These are phyloP conservation scores for Terfezia claveryi DNA, from an alignment of 495 filamentous ascomycete genomes.

Conservation along the genomic window DNA sequence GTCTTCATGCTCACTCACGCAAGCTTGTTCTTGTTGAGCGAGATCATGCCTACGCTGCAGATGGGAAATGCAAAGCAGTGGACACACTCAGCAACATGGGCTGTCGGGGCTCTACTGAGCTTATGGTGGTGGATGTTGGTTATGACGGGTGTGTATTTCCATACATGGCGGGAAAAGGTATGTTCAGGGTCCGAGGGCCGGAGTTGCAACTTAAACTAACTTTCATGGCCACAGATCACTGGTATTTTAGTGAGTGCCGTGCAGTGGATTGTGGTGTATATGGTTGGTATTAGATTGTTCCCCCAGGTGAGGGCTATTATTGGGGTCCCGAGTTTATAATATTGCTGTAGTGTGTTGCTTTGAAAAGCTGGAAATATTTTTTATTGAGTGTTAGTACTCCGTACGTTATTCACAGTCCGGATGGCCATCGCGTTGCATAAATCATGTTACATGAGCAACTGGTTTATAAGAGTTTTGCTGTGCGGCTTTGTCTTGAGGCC, in stretches of 20 bases:
- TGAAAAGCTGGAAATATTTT: too few relatives aligned
- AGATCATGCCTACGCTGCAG: conserved; percentile 30
- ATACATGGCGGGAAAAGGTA: conserved; percentile 97
- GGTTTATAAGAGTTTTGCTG: too few relatives aligned
- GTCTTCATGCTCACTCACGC: conserved; percentile 78
- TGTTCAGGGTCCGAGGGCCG: conserved; percentile 1
- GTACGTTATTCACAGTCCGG: too few relatives aligned
- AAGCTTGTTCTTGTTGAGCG: conserved; percentile 56
- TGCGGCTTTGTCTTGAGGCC: too few relatives aligned
- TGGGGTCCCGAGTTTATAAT: conserved; percentile 14
- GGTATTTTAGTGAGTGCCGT: conserved; percentile 9
- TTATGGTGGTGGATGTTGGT: conserved; percentile 84
- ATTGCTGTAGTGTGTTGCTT: background rate
- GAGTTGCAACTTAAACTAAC: too few relatives aligned
- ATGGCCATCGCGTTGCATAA: too few relatives aligned
- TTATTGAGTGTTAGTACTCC: too few relatives aligned
- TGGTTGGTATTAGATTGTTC: conserved; percentile 7
- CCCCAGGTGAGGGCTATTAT: conserved; percentile 3
- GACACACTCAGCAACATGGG: conserved; percentile 19
- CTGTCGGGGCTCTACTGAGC: conserved; percentile 31
- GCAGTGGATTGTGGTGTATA: conserved; percentile 13
- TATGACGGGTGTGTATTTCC: conserved; percentile 95
- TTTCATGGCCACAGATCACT: conserved; percentile 9
- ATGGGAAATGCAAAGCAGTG: conserved; percentile 20
- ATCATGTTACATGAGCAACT: too few relatives aligned